These are phyloP conservation scores for Phellopilus nigrolimitatus DNA, from an alignment of 1,284 basidiomycete genomes.

Conservation along the genomic window DNA sequence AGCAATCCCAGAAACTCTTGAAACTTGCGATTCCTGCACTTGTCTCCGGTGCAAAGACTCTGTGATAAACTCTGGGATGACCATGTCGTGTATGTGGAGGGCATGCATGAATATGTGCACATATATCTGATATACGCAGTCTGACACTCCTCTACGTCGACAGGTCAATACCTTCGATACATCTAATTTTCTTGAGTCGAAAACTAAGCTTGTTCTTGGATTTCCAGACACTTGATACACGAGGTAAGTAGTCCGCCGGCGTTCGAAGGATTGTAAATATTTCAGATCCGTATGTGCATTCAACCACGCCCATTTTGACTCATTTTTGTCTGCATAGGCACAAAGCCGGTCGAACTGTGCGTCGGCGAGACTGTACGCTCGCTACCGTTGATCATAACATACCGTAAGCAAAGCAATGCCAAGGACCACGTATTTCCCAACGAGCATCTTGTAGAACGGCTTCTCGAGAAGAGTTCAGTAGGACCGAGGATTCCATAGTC, in stretches of 20 bases:
- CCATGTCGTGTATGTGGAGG: constrained; percentile 73
- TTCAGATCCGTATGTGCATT: neutral
- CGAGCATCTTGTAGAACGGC: constrained; percentile 72
- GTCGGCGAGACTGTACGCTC: constrained; percentile 89
- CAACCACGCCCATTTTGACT: constrained; percentile 11
- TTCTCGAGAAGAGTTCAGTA: constrained; percentile 81
- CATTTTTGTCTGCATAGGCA: constrained; percentile 42
- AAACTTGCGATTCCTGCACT: constrained; percentile 39
- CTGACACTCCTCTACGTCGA: constrained; percentile 91
- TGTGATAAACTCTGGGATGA: constrained; percentile 98
- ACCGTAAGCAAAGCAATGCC: constrained; percentile 54
- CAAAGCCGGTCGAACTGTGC: constrained; percentile 76
- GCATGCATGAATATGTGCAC: constrained; percentile 35
- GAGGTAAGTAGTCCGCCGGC: constrained; percentile 96
- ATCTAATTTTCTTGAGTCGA: neutral
- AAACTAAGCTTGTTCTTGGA: constrained; percentile 6
- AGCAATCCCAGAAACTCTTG: too few species aligned
- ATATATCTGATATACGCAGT: constrained; percentile 72
- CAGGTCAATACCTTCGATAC: constrained; percentile 53
- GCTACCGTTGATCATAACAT: constrained; percentile 96
- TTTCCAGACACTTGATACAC: constrained; percentile 82
- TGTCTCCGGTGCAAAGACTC: constrained; percentile 68
- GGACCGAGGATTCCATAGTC: constrained; percentile 73
- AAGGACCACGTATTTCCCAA: constrained; percentile 7
- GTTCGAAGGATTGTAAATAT: constrained; percentile 83